A percentile compares a stretch with the other conserved stretches of the same genome.
Conservation (phyloP, 768 basidiomycete genomes). For the Tephrocybe sp. region DNA sequence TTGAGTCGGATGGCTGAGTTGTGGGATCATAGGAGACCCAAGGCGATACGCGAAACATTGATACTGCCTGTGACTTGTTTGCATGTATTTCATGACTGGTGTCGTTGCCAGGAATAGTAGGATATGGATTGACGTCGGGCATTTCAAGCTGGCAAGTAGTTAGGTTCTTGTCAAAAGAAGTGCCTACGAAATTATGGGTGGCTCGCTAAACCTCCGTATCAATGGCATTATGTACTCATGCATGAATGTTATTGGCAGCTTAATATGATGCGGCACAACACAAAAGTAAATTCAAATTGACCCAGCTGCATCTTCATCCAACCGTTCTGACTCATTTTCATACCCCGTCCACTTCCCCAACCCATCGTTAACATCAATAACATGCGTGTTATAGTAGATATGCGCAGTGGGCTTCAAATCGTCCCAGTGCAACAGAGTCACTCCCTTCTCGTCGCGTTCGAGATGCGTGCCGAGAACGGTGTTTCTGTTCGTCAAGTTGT, state of each 20-base stretch:
- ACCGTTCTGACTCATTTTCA: conserved; percentile 41
- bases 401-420: conserved; percentile 60
- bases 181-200: background rate
- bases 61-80: conserved; percentile 36
- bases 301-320: too few species aligned
- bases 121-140: conserved; percentile 17
- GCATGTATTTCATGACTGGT: conserved; percentile 32
- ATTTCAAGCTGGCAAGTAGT: conserved; percentile 9
- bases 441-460: conserved; percentile 50
- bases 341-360: conserved; percentile 72
- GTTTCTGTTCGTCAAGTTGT: conserved; percentile 45
- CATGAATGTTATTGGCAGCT: background rate
- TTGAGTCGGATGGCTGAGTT: conserved; percentile 20
- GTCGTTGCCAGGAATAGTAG: conserved; percentile 14
- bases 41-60: conserved; percentile 62
- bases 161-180: background rate
- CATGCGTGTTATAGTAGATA: conserved; percentile 64
- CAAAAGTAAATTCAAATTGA: too few species aligned
- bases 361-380: conserved; percentile 55
- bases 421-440: conserved; percentile 54
- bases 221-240: background rate
- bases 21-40: conserved; percentile 58
- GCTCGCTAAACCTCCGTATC: background rate
- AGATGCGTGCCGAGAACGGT: conserved; percentile 62
- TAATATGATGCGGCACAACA: conserved; percentile 7